Evolutionary conservation across 2,329 filamentous ascomycete genomes (phyloP), one percentile per base, ranked within the genome.

Genomic region (Clarireedia homoeocarpa): DNA sequence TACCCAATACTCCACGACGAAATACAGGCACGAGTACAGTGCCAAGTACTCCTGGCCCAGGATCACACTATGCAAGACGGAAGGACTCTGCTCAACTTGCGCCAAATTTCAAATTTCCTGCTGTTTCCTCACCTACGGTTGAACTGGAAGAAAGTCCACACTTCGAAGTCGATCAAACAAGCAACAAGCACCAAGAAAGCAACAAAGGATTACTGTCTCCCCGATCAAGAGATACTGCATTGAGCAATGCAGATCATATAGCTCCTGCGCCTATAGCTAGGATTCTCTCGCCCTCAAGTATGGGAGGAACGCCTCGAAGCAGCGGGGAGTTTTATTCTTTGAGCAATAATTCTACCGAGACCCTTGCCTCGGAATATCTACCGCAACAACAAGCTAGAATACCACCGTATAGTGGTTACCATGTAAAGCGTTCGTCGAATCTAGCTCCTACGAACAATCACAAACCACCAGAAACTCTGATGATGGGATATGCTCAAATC

Each of bases 401-500:
- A 2, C 75, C 80, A 60, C 65, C 77, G 14, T 74, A 79, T 59
- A 66, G 65, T 27, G 52, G 60, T 10, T 67, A 70, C 6, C 48
- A 56, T 55, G 58, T 60, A 46, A 71, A 77, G 51, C 72, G 75
- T 62, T 68, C 71, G 52, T 80, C 79, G 45, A 73, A 71, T 56
- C 62, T 75, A 56, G 73, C 46, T 58, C 71, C 60, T 53, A 68
- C 70, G 57, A 72, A 74, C 59, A 73, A 74, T 48, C 69, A 75
- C 42, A 76, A 73, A 64, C 70, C 76, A 40, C 84, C 89, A 0
- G 91, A 97, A 69, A 85, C 86, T 1, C 74, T 99, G 53, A 95
- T 99, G 84, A 99, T 99, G 94, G 94, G 91, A 0, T 99, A 95
- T 71, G 92, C 89, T 2, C 94, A 99, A 65, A 83, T 97, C 2